Evolutionary conservation across 805 yeast genomes (phyloP), one percentile per base, ranked within the genome.

Genomic region (Cyberlindnera sargentensis): DNA sequence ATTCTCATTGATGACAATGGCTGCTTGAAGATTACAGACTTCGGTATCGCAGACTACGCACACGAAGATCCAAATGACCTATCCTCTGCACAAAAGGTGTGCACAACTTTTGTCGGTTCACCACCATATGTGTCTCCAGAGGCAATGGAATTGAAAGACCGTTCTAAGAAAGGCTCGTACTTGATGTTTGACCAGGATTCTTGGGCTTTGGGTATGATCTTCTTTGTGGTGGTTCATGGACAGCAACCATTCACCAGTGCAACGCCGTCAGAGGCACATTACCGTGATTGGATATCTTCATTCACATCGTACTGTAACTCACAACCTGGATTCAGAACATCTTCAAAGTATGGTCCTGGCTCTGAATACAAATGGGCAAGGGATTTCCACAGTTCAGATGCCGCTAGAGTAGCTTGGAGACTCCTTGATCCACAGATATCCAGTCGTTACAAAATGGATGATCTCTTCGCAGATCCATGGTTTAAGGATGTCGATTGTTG

Each of bases 91-190:
- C 39, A 65, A 7, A 65, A 59, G 37, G 36, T 51, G 29, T 63
- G 65, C 33, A 65, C 72, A 35, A 66, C 77, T 2, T 73, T 74
- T 58, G 82, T 83, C 36, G 93, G 95, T 2, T 82, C 90, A 1
- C 87, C 93, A 4, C 93, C 93, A 1, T 84, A 82, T 60, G 76
- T 82, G 9, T 79, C 91, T 4, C 93, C 95, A 2, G 93, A 84
- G 61, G 85, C 83, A 11, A 73, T 78, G 75, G 58, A 64, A 27
- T 65, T 75, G 48, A 70, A 68, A 46, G 73, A 66, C 33, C 62
- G 57, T 42, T 43, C 55, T 7, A 54, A 61, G 42, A 56, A 59
- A 40, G 56, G 58, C 28, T 63, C 73, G 5, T 80, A 78, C 62
- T 76, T 82, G 56, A 84, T 89, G 1, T 79, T 77, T 53, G 71